phyloP scores from a whole-genome alignment of 1,284 basidiomycete species.

The Leccinum fallax region DNA sequence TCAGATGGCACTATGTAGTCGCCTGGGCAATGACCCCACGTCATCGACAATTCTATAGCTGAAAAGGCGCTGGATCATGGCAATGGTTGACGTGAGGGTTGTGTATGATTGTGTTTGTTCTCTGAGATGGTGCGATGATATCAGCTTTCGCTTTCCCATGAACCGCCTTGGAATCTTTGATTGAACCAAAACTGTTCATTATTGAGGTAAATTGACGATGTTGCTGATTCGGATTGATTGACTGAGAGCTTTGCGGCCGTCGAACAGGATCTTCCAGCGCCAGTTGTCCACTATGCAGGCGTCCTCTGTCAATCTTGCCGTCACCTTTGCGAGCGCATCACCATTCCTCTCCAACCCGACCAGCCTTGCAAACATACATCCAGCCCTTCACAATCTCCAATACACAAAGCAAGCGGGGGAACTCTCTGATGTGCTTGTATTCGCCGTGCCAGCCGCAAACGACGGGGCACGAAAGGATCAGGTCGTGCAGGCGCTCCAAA shows the following conservation, averaged over 20 bases:
- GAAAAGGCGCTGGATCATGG: neutral
- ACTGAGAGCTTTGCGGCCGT: neutral
- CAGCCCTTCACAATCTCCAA: constrained; percentile 20
- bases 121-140: neutral
- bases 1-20: neutral
- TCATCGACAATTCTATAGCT: neutral
- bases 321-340: constrained; percentile 26
- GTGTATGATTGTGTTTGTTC: neutral
- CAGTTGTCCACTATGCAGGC: constrained; percentile 4
- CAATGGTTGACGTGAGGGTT: neutral
- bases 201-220: neutral
- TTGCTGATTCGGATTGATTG: neutral
- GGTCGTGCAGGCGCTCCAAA: constrained; percentile 20
- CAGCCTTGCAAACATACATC: constrained; percentile 19
- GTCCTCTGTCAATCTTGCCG: constrained; percentile 23
- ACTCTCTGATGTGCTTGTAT: constrained; percentile 30
- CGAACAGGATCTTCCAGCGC: neutral
- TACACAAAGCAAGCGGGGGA: constrained; percentile 30
- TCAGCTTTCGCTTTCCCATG: neutral
- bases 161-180: neutral
- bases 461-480: constrained; percentile 11
- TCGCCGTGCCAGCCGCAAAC: constrained; percentile 10
- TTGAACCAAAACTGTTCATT: neutral
- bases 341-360: constrained; percentile 27
- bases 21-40: neutral